phyloP scores from a whole-genome alignment of 352 stramenopile species.

The Halophytophthora polymorphica region DNA sequence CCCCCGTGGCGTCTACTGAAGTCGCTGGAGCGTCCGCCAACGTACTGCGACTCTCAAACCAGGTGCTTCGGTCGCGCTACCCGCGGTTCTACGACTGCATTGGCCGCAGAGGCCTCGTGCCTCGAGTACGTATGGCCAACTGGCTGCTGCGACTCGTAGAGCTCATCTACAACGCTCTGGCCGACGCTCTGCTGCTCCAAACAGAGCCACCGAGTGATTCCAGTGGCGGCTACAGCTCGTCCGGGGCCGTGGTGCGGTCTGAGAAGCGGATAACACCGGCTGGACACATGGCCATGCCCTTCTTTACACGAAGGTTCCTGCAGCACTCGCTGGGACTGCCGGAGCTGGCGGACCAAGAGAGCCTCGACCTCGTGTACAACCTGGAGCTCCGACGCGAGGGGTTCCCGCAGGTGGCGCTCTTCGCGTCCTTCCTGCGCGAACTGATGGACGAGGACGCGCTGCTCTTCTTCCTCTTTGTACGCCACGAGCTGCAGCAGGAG shows the following conservation, averaged over 20 bases:
- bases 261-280: background rate
- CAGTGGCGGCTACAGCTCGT: background rate
- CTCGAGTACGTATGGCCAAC: conserved; percentile 43
- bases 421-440: conserved; percentile 66
- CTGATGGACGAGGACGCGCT: conserved; percentile 62
- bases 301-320: conserved; percentile 53
- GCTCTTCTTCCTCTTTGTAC: conserved; percentile 61
- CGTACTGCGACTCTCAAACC: conserved; percentile 15
- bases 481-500: conserved; percentile 37
- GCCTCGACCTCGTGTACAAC: conserved; percentile 69
- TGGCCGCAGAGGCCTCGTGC: conserved; percentile 15
- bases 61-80: conserved; percentile 44
- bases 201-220: background rate
- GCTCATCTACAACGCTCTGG: conserved; percentile 58
- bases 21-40: background rate
- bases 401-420: conserved; percentile 49
- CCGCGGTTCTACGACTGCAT: conserved; percentile 46
- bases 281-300: conserved; percentile 45
- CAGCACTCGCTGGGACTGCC: conserved; percentile 47
- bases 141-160: conserved; percentile 69
- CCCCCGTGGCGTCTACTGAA: background rate
- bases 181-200: conserved; percentile 15
- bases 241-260: background rate
- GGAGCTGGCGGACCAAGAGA: conserved; percentile 66
- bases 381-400: conserved; percentile 41